Base-by-base conservation (phyloP, 371 early-diverging fungal genomes). In the Dichotomocladium elegans region DNA sequence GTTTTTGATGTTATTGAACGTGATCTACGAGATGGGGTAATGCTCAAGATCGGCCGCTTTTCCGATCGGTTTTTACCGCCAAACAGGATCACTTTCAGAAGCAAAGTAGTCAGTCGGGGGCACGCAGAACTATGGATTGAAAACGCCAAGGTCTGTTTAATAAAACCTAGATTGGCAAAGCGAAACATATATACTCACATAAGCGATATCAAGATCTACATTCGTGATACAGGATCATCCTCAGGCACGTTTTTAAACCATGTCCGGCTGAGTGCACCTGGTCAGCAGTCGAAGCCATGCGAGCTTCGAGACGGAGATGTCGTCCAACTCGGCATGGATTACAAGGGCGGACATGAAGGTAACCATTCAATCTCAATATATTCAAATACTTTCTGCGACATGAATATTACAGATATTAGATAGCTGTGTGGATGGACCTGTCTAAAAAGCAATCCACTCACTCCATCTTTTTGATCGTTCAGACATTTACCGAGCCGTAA, bases 221-320 rank as follows among this genome's bases (percentile, higher is more conserved):
- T 93, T 51, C 83, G 82, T 53, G 94, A 94, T 69, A 85, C 86
- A 19, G 86, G 87, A 44, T 87, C 88, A 25, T 91, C 91, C 10
- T 89, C 91, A 15, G 94, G 94, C n/a, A 94, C 94, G 8, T 94
- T 93, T 62, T 65, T 93, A 29, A 94, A 94, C 72, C 79, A 86
- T 62, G 79, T 85, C 72, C 72, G 94, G 17, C 66, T 94, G 27
- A 81, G 86, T 57, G 86, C 89, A 9, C 81, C 90, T 10, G 84
- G 84, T 10, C 82, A 87, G 49, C 88, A 88, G 66, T 87, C 87
- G 48, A 46, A 77, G 28, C 87, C 91, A 7, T 83, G 79, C 35
- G 75, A 80, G 31, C 57, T 94, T 41, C 77, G 87, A 42, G 85
- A 91, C 65, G 88, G 88, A 19, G 93, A 94, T 61, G 67, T 88